Evolutionary conservation across 2,329 filamentous ascomycete species (phyloP).

Genomic region (Diaporthe citrichinensis): DNA sequence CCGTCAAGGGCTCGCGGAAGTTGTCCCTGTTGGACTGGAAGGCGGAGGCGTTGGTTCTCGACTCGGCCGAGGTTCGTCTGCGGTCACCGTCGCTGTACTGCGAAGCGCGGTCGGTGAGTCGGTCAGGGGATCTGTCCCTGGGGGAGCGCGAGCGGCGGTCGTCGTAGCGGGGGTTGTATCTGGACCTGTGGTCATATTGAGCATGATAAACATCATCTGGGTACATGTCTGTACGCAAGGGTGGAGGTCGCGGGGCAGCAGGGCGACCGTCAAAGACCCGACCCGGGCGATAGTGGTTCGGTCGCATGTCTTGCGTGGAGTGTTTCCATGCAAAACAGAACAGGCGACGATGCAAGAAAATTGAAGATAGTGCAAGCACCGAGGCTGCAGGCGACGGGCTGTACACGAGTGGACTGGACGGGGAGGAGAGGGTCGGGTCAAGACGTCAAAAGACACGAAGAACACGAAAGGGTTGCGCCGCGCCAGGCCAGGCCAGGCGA

Average conservation of each 20-base stretch:
- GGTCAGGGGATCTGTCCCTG: constrained; percentile 78
- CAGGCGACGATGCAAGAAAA: background rate
- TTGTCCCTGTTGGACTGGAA: constrained; percentile 73
- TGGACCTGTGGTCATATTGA: constrained; percentile 60
- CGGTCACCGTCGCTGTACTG: constrained; percentile 76
- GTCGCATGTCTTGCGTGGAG: constrained; percentile 36
- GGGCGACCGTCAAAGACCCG: constrained; percentile 38
- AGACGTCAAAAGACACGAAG: background rate
- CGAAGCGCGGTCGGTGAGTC: constrained; percentile 68
- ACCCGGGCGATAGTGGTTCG: constrained; percentile 40
- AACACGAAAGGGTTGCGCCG: constrained; percentile 27
- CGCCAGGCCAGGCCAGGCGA: constrained; percentile 22
- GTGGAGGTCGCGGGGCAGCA: constrained; percentile 37
- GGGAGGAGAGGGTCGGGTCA: background rate
- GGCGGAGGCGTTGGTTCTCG: constrained; percentile 67
- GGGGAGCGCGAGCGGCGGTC: constrained; percentile 74
- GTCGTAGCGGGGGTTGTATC: constrained; percentile 74
- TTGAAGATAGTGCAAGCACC: background rate
- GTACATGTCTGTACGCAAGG: constrained; percentile 39
- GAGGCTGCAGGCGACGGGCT: constrained; percentile 9
- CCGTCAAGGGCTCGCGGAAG: constrained; percentile 68
- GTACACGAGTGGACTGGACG: background rate
- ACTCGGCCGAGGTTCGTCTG: constrained; percentile 75
- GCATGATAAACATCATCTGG: constrained; percentile 43
- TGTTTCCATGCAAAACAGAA: constrained; percentile 25